These are phyloP conservation scores for Aureobasidium sp. DNA, from an alignment of 2,329 filamentous ascomycete genomes.

Conservation along the genomic window DNA sequence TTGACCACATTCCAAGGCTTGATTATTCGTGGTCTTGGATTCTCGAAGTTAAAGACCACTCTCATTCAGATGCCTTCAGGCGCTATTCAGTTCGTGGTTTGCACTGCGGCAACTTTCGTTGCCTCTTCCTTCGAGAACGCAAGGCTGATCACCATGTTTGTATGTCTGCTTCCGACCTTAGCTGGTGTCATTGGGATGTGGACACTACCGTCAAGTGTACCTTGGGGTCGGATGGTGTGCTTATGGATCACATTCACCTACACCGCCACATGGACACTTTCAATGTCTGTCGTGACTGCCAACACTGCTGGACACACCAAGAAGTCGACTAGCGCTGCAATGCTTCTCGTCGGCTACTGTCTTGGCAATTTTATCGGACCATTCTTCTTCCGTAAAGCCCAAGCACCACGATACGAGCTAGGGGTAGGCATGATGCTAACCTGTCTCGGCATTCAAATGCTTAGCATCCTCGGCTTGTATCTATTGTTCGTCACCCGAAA, in stretches of 20 bases:
- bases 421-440: slow-evolving; percentile 15
- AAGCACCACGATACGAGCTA: slow-evolving; percentile 13
- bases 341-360: slow-evolving; percentile 47
- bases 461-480: slow-evolving; percentile 17
- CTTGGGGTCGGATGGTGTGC: slow-evolving; percentile 43
- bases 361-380: slow-evolving; percentile 19
- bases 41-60: background rate
- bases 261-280: slow-evolving; percentile 32
- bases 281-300: slow-evolving; percentile 54
- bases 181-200: background rate
- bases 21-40: slow-evolving; percentile 47
- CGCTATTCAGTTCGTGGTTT: background rate
- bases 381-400: slow-evolving; percentile 11
- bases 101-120: slow-evolving; percentile 8
- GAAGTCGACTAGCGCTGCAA: slow-evolving; percentile 51
- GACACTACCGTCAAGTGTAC: background rate
- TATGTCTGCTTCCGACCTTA: background rate
- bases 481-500: slow-evolving; percentile 16
- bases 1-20: slow-evolving; percentile 52
- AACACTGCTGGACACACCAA: slow-evolving; percentile 56
- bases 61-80: slow-evolving; percentile 53
- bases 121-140: background rate
- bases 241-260: slow-evolving; percentile 25
- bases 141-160: background rate
- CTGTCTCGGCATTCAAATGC: slow-evolving; percentile 18